A percentile compares a stretch with the other conserved stretches of the same genome.
Conservation (phyloP, 2,329 filamentous ascomycete genomes). For the Pseudopithomyces maydicus region DNA sequence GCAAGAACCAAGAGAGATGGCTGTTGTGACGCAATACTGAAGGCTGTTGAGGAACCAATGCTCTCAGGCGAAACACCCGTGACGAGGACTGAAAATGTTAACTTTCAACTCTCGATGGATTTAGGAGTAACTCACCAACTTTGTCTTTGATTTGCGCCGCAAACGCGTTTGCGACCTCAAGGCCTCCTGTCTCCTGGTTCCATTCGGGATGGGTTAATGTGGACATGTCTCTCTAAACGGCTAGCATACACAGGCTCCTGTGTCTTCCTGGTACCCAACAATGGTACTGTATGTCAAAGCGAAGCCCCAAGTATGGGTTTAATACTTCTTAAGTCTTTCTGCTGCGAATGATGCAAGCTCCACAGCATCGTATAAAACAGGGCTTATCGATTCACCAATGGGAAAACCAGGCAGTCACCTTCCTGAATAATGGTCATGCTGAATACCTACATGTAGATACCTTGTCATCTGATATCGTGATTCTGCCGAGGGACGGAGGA, state of each 20-base stretch:
- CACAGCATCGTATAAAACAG: background rate
- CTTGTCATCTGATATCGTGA: too few species aligned
- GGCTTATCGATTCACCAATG: background rate
- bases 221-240: conserved; percentile 11
- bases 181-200: conserved; percentile 35
- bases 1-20: conserved; percentile 37
- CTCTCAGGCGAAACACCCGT: conserved; percentile 37
- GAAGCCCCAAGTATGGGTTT: background rate
- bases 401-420: background rate
- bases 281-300: background rate
- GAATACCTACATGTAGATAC: too few species aligned
- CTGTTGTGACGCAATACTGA: conserved; percentile 32
- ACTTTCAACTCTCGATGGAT: background rate
- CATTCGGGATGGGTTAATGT: conserved; percentile 44
- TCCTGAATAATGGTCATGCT: background rate
- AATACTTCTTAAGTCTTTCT: background rate
- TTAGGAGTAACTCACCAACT: conserved; percentile 19
- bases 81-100: conserved; percentile 43
- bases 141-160: conserved; percentile 31
- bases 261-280: background rate
- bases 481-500: too few species aligned
- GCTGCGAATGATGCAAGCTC: background rate
- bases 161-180: conserved; percentile 39
- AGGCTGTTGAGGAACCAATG: conserved; percentile 37
- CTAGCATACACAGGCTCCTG: too few species aligned